A percentile compares a stretch with the other conserved stretches of the same genome.
phyloP scores from a whole-genome alignment of 768 basidiomycete species.

The Russula lepida region DNA sequence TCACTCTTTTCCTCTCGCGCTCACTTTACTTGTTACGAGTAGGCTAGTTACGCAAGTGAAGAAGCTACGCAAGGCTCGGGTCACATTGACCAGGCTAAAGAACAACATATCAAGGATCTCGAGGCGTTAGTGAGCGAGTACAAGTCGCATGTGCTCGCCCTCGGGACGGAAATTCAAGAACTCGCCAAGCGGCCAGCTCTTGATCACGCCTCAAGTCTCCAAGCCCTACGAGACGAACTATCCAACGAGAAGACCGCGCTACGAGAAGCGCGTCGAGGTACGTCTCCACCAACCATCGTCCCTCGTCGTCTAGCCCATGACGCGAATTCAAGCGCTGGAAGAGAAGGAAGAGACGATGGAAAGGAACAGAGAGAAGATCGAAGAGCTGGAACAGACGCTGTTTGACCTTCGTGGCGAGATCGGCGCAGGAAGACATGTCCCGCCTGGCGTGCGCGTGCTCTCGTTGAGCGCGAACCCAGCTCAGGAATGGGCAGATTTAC shows the following conservation, averaged over 20 bases:
- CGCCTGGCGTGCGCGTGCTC: conserved; percentile 62
- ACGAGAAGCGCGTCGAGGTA: conserved; percentile 37
- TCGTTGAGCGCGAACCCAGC: conserved; percentile 73
- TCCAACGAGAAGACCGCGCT: conserved; percentile 28
- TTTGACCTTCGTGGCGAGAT: conserved; percentile 74
- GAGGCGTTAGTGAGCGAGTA: conserved; percentile 49
- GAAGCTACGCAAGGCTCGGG: conserved; percentile 32
- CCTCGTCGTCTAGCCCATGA: neutral
- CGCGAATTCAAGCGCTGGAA: conserved; percentile 35
- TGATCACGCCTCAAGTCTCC: conserved; percentile 23
- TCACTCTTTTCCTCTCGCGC: neutral
- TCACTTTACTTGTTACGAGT: neutral
- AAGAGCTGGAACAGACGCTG: conserved; percentile 66
- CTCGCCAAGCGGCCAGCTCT: conserved; percentile 31
- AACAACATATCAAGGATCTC: conserved; percentile 43
- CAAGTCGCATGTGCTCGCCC: conserved; percentile 38
- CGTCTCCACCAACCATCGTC: neutral
- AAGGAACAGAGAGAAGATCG: conserved; percentile 45
- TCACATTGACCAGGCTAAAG: conserved; percentile 31
- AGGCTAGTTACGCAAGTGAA: conserved; percentile 62
- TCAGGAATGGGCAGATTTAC: conserved; percentile 68
- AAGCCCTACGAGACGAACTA: conserved; percentile 36
- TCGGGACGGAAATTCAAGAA: conserved; percentile 42
- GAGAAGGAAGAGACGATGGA: conserved; percentile 31
- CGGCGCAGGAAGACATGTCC: conserved; percentile 65